These are phyloP conservation scores for Ceratobasidium sp. DNA, from an alignment of 1,284 basidiomycete species.

Conservation along the genomic window DNA sequence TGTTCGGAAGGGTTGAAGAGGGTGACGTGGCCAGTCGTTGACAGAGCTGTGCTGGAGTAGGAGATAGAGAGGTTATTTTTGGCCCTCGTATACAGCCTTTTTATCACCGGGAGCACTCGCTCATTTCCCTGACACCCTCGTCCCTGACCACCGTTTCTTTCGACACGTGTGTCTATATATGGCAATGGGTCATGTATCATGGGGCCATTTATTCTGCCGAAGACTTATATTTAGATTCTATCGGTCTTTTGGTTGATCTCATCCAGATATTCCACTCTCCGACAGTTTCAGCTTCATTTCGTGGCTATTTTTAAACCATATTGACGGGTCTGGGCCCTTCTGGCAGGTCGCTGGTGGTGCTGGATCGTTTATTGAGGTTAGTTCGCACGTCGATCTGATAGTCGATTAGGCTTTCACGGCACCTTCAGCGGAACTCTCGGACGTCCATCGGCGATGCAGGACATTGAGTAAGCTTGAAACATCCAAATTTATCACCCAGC, in stretches of 20 bases:
- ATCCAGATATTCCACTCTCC: neutral
- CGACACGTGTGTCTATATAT: neutral
- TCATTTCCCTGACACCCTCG: conserved; percentile 4
- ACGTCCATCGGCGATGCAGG: conserved; percentile 31
- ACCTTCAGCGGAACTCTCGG: conserved; percentile 9
- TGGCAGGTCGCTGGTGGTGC: conserved; percentile 16
- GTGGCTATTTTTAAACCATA: neutral
- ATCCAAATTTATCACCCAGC: neutral
- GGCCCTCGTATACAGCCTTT: neutral
- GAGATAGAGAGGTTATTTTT: neutral
- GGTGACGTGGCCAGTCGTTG: neutral
- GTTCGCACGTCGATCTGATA: neutral
- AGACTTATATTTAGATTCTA: neutral
- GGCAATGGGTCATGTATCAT: neutral
- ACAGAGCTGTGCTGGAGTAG: neutral
- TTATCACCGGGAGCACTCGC: neutral
- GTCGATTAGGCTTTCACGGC: neutral
- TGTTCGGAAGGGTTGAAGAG: neutral
- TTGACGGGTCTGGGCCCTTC: too few species aligned
- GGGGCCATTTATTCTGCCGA: neutral
- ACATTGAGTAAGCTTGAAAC: conserved; percentile 15
- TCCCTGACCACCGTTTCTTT: neutral
- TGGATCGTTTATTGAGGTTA: conserved; percentile 30
- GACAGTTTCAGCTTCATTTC: neutral
- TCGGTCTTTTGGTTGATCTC: neutral